A percentile compares a stretch with the other conserved stretches of the same genome.
These are phyloP conservation scores for Gossypium sturtianum DNA, from an alignment of 345 rosid genomes.

Conservation along the genomic window DNA sequence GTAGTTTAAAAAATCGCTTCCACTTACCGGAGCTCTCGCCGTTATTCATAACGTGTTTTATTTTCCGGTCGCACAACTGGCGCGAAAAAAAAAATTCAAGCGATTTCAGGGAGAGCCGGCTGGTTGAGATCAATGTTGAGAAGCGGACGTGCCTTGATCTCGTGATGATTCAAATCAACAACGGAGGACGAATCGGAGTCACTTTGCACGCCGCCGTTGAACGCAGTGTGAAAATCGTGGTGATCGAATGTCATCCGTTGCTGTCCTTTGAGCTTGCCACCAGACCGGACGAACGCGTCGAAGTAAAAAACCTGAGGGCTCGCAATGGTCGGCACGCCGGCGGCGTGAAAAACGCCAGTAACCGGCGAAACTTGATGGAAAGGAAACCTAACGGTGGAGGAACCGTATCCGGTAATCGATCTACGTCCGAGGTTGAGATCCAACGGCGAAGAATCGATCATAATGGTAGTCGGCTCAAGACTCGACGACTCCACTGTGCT, in stretches of 20 bases:
- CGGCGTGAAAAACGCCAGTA: conserved; percentile 7
- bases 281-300: conserved; percentile 23
- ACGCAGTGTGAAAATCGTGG: conserved; percentile 10
- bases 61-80: background rate
- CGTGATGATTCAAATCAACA: conserved; percentile 31
- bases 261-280: conserved; percentile 20
- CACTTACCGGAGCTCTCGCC: conserved; percentile 4
- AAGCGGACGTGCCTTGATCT: conserved; percentile 18
- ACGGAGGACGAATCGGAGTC: conserved; percentile 63
- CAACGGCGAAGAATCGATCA: conserved; percentile 31
- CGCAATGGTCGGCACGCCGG: background rate
- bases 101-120: conserved; percentile 46
- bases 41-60: background rate
- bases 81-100: conserved; percentile 22
- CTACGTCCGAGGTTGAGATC: conserved; percentile 38
- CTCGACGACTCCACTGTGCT: conserved; percentile 62
- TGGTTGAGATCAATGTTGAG: conserved; percentile 64
- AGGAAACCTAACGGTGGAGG: conserved; percentile 19
- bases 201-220: conserved; percentile 30
- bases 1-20: conserved; percentile 8
- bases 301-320: conserved; percentile 24
- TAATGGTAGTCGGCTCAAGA: conserved; percentile 28
- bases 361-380: conserved; percentile 23
- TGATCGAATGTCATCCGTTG: conserved; percentile 27
- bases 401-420: conserved; percentile 7